Conservation (phyloP, 2,329 filamentous ascomycete species). For the Proliferodiscus dingleyae region DNA sequence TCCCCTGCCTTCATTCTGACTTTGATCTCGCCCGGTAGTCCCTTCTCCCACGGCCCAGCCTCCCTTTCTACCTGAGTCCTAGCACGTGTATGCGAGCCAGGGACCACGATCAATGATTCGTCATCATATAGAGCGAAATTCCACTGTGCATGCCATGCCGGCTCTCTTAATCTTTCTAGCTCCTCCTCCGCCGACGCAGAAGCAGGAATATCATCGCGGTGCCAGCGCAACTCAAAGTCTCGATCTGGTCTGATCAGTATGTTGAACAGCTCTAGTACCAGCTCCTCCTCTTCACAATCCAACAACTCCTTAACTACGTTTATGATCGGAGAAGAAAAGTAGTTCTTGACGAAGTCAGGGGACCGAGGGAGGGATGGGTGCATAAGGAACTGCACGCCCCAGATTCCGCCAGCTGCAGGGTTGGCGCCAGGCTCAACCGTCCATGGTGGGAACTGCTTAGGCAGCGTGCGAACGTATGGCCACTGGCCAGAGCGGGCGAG, state of each 20-base stretch:
- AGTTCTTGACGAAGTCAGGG: slow-evolving; percentile 58
- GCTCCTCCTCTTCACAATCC: slow-evolving; percentile 47
- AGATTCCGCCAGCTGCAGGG: slow-evolving; percentile 61
- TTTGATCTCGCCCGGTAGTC: slow-evolving; percentile 57
- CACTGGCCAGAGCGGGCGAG: slow-evolving; percentile 66
- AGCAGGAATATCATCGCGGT: slow-evolving; percentile 76
- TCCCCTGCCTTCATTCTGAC: slow-evolving; percentile 70
- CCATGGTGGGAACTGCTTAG: slow-evolving; percentile 92
- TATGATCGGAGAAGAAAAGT: slow-evolving; percentile 66
- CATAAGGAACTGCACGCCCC: slow-evolving; percentile 83
- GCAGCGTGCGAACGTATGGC: slow-evolving; percentile 77
- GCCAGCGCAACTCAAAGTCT: slow-evolving; percentile 76
- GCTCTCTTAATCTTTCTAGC: slow-evolving; percentile 50
- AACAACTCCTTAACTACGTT: slow-evolving; percentile 61
- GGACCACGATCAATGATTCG: slow-evolving; percentile 67
- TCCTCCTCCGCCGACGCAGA: slow-evolving; percentile 64
- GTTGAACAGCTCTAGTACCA: slow-evolving; percentile 88
- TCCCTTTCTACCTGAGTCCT: slow-evolving; percentile 64
- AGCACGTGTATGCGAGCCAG: slow-evolving; percentile 67
- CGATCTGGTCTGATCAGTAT: slow-evolving; percentile 69
- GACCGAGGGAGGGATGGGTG: slow-evolving; percentile 64
- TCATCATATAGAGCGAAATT: slow-evolving; percentile 80
- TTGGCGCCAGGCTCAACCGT: slow-evolving; percentile 35
- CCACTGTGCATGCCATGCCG: slow-evolving; percentile 77
- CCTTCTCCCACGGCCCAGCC: slow-evolving; percentile 59